A percentile compares a stretch with the other conserved stretches of the same genome.
Evolutionary conservation across 495 filamentous ascomycete genomes (phyloP).

Genomic region (Penicillium pancosmium): DNA sequence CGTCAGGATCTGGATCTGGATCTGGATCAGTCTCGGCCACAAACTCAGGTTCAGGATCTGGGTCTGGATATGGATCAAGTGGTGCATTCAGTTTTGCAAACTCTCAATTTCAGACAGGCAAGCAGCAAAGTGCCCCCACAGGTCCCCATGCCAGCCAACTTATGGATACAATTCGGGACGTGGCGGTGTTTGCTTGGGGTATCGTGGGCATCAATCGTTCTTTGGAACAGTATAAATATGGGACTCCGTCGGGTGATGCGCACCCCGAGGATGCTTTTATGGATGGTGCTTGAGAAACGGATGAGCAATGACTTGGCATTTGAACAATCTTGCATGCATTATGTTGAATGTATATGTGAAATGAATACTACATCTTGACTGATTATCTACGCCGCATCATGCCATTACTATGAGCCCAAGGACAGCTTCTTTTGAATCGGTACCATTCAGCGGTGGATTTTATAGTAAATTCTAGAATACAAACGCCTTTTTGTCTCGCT

Average conservation of each 20-base stretch:
- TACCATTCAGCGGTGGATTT: not conserved
- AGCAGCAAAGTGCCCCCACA: conserved; percentile 22
- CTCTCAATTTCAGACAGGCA: conserved; percentile 5
- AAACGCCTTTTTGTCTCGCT: conserved; percentile 20
- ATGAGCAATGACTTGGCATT: not conserved
- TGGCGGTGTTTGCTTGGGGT: conserved; percentile 55
- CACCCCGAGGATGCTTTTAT: conserved; percentile 50
- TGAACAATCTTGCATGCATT: not conserved
- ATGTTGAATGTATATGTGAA: not conserved
- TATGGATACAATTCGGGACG: conserved; percentile 80
- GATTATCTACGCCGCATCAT: too few species aligned
- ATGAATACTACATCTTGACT: not conserved
- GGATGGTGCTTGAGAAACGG: not conserved
- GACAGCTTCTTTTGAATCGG: not conserved
- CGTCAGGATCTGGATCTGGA: not conserved
- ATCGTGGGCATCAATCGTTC: conserved; percentile 80
- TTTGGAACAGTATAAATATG: conserved; percentile 63
- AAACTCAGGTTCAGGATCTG: not conserved
- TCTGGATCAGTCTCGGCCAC: not conserved
- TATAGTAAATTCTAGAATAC: conserved; percentile 7
- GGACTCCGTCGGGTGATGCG: conserved; percentile 61
- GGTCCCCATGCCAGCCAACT: conserved; percentile 61
- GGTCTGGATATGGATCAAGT: conserved; percentile 4
- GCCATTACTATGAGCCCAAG: not conserved
- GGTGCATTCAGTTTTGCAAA: conserved; percentile 3